phyloP scores from a whole-genome alignment of 1,139 yeast species.

The Candida neerlandica region DNA sequence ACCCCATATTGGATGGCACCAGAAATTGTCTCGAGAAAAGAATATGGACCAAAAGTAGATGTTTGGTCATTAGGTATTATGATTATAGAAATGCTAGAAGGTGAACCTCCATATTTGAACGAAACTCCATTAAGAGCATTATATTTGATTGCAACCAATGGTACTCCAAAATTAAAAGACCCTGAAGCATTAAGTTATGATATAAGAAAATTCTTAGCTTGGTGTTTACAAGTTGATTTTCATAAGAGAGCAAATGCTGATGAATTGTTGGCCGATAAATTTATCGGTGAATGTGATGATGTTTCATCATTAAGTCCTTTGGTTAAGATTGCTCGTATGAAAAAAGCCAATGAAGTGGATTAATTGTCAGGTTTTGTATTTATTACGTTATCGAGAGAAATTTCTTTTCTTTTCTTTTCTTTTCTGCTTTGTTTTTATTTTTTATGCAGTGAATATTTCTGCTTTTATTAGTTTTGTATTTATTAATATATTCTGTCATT shows the following conservation, averaged over 20 bases:
- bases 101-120: slow-evolving; percentile 96
- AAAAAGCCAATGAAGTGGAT: slow-evolving; percentile 55
- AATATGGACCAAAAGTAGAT: slow-evolving; percentile 96
- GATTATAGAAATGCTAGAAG: slow-evolving; percentile 98
- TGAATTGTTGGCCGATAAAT: slow-evolving; percentile 71
- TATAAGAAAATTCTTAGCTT: slow-evolving; percentile 68
- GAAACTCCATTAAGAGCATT: slow-evolving; percentile 93
- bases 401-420: neutral
- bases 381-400: neutral
- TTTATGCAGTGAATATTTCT: neutral
- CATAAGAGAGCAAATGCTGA: slow-evolving; percentile 82
- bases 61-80: slow-evolving; percentile 97
- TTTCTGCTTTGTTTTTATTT: neutral
- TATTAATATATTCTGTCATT: too few relatives aligned
- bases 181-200: slow-evolving; percentile 75
- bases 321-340: slow-evolving; percentile 84
- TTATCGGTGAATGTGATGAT: slow-evolving; percentile 72
- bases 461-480: too few relatives aligned
- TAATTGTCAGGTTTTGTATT: slow-evolving; percentile 1
- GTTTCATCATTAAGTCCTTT: slow-evolving; percentile 80
- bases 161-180: slow-evolving; percentile 90
- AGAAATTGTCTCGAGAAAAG: slow-evolving; percentile 90
- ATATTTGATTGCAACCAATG: slow-evolving; percentile 91
- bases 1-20: slow-evolving; percentile 99
- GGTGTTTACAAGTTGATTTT: slow-evolving; percentile 84